These are phyloP conservation scores for Balakata baccata DNA, from an alignment of 345 rosid species.

Conservation along the genomic window DNA sequence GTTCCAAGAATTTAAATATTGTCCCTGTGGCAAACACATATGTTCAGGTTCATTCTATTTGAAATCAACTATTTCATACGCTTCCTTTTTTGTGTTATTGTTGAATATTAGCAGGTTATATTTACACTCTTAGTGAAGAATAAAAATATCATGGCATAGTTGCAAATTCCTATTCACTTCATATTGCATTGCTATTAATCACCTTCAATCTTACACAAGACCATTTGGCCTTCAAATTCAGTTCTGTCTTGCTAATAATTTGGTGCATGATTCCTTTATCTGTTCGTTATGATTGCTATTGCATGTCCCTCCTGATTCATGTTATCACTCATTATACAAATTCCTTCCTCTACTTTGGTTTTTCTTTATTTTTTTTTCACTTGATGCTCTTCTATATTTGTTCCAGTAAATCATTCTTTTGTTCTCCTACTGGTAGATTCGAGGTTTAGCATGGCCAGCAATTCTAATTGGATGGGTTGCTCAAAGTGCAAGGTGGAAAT, in stretches of 20 bases:
- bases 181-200: not conserved
- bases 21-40: conserved; percentile 29
- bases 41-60: conserved; percentile 26
- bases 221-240: not conserved
- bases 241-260: not conserved
- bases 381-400: conserved; percentile 2
- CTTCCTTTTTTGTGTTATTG: not conserved
- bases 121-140: not conserved
- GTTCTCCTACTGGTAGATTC: conserved; percentile 47
- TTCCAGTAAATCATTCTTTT: conserved; percentile 1
- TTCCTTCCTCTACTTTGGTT: conserved; percentile 9
- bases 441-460: conserved; percentile 97
- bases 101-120: not conserved
- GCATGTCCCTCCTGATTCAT: not conserved
- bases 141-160: not conserved
- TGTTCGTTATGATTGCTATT: not conserved
- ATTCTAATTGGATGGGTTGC: conserved; percentile 86
- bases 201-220: not conserved
- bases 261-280: no score
- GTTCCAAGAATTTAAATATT: conserved; percentile 19
- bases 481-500: conserved; percentile 84
- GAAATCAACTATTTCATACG: not conserved
- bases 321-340: not conserved
- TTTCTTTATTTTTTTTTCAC: not conserved
- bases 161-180: not conserved